These are phyloP conservation scores for Zygoascus bituminiphila DNA, from an alignment of 805 yeast genomes.

Conservation along the genomic window DNA sequence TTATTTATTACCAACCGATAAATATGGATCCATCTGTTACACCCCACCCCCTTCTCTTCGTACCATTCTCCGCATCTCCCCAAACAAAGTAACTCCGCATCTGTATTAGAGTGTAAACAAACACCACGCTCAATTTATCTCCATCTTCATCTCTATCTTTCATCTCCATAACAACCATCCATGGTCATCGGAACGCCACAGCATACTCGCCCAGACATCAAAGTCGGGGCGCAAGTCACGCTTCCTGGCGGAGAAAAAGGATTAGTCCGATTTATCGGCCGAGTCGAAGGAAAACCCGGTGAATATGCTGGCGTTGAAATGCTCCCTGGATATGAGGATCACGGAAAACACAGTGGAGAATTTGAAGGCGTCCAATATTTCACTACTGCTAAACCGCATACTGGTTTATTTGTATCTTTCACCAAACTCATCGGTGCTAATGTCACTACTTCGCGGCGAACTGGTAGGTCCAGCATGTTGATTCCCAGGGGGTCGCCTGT, in stretches of 20 bases:
- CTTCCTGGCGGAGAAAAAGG: constrained; percentile 66
- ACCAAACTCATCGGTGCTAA: constrained; percentile 22
- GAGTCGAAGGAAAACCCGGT: constrained; percentile 64
- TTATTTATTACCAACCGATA: too few relatives aligned
- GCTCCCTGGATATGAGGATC: constrained; percentile 48
- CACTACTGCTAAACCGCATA: constrained; percentile 48
- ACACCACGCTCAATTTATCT: not conserved
- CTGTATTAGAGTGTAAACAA: not conserved
- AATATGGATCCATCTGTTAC: too few relatives aligned
- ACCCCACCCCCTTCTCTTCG: too few relatives aligned
- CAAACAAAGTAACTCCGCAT: not conserved
- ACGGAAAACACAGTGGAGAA: constrained; percentile 84
- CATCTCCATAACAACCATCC: too few relatives aligned
- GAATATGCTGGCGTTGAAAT: constrained; percentile 83
- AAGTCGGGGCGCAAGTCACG: constrained; percentile 29
- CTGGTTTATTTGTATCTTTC: constrained; percentile 64
- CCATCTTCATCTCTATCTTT: not conserved
- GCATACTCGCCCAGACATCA: constrained; percentile 1
- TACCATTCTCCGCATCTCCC: not conserved
- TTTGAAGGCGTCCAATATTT: constrained; percentile 67
- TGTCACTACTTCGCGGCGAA: not conserved
- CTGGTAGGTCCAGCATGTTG: not conserved
- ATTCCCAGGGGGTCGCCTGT: not conserved
- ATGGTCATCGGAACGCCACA: not conserved
- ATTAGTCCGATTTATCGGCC: constrained; percentile 60